Evolutionary conservation across 805 yeast genomes (phyloP).

Genomic region (Wickerhamomyces queroliae): DNA sequence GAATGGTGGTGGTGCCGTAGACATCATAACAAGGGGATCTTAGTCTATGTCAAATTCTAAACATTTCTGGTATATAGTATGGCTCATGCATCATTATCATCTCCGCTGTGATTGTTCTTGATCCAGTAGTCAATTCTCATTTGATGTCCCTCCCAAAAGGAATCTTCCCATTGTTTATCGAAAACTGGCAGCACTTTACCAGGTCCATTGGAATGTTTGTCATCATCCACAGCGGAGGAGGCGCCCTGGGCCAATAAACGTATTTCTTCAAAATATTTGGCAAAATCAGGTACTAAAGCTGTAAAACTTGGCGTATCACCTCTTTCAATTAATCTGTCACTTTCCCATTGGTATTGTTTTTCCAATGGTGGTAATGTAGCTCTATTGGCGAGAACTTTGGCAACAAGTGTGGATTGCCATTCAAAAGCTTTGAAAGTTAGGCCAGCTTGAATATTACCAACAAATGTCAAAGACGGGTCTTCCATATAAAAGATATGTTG

Average conservation of each 20-base stretch:
- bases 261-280: constrained; percentile 4
- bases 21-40: too few species aligned
- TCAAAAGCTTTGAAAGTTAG: constrained; percentile 45
- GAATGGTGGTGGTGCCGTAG: too few species aligned
- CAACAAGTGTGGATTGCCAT: constrained; percentile 41
- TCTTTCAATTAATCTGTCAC: constrained; percentile 18
- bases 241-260: constrained; percentile 1
- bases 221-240: too few species aligned
- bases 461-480: constrained; percentile 40
- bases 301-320: constrained; percentile 11
- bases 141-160: constrained; percentile 7
- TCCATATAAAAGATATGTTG: constrained; percentile 37
- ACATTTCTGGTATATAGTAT: too few species aligned
- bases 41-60: too few species aligned
- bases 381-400: constrained; percentile 45
- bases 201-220: too few species aligned
- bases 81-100: not conserved
- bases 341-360: constrained; percentile 32
- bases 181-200: constrained; percentile 4
- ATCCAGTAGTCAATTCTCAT: constrained; percentile 7
- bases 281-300: constrained; percentile 3
- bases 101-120: constrained; percentile 1
- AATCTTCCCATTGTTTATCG: constrained; percentile 5
- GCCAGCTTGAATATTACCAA: constrained; percentile 33
- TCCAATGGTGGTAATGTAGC: constrained; percentile 30